These are phyloP conservation scores for Exobasidium cylindrosporum DNA, from an alignment of 1,284 basidiomycete species.

Conservation along the genomic window DNA sequence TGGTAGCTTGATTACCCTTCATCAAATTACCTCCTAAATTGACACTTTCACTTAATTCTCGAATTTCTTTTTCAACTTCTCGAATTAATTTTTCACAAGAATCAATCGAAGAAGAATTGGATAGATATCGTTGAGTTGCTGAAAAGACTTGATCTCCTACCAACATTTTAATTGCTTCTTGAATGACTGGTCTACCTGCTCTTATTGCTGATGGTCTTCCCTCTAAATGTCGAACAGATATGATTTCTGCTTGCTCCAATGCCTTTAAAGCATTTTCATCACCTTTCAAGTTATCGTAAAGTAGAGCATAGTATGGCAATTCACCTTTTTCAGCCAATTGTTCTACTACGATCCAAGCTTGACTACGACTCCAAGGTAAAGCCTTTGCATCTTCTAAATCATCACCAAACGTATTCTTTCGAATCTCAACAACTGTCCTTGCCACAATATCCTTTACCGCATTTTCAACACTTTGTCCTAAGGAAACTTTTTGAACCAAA, in stretches of 20 bases:
- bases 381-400: conserved; percentile 77
- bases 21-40: conserved; percentile 21
- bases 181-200: conserved; percentile 85
- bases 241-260: conserved; percentile 86
- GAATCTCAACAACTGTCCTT: conserved; percentile 74
- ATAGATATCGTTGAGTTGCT: conserved; percentile 72
- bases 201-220: conserved; percentile 81
- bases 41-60: conserved; percentile 39
- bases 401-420: conserved; percentile 90
- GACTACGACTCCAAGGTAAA: conserved; percentile 78
- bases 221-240: conserved; percentile 72
- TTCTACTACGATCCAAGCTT: conserved; percentile 82
- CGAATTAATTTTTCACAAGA: conserved; percentile 67
- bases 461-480: conserved; percentile 38
- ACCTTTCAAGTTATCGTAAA: conserved; percentile 86
- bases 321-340: conserved; percentile 70
- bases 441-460: conserved; percentile 59
- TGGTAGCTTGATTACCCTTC: conserved; percentile 17
- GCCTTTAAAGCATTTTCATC: conserved; percentile 75
- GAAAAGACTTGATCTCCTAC: conserved; percentile 75
- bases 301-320: conserved; percentile 71
- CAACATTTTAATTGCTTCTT: conserved; percentile 76
- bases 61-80: conserved; percentile 73
- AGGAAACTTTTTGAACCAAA: conserved; percentile 40
- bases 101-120: conserved; percentile 61